Conservation (phyloP, 2,329 filamentous ascomycete genomes). For the Ascochyta fabae region DNA sequence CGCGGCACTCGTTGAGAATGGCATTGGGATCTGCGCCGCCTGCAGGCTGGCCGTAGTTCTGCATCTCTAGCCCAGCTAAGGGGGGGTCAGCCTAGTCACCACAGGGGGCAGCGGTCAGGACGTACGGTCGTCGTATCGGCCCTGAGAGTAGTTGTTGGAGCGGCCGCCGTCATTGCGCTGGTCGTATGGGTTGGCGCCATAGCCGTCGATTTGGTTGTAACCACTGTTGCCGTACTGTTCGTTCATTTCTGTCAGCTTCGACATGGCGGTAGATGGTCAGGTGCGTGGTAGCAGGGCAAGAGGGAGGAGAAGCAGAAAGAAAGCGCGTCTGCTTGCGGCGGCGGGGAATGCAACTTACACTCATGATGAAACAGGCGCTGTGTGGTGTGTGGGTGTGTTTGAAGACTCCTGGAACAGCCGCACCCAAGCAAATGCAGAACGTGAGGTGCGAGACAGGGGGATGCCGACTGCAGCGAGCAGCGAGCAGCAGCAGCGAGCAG, state of each 20-base stretch:
- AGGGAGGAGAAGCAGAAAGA: conserved; percentile 12
- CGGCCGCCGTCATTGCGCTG: conserved; percentile 53
- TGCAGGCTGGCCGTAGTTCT: conserved; percentile 56
- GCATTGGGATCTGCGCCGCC: conserved; percentile 66
- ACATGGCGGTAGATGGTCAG: conserved; percentile 2
- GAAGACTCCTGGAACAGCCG: conserved; percentile 46
- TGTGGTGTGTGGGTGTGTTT: conserved; percentile 40
- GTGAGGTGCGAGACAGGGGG: conserved; percentile 13
- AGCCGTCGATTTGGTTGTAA: conserved; percentile 51
- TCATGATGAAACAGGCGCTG: conserved; percentile 49
- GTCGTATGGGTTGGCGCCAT: conserved; percentile 54
- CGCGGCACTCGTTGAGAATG: conserved; percentile 83
- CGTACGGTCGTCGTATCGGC: conserved; percentile 44
- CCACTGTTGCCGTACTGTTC: conserved; percentile 51
- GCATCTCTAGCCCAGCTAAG: conserved; percentile 68
- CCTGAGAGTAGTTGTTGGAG: conserved; percentile 61
- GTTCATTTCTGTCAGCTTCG: conserved; percentile 32
- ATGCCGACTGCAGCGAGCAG: conserved; percentile 8
- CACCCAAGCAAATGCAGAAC: conserved; percentile 15
- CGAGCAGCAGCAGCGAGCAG: conserved; percentile 1
- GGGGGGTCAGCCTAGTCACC: conserved; percentile 17
- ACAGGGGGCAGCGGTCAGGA: conserved; percentile 37
- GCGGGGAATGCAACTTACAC: conserved; percentile 40
- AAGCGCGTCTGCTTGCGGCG: conserved; percentile 13
- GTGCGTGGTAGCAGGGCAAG: conserved; percentile 15